Percentiles rank a stretch among this genome's conserved stretches.
Evolutionary conservation across 305 asterid species (phyloP).

Genomic region (Solanum hybrid): DNA sequence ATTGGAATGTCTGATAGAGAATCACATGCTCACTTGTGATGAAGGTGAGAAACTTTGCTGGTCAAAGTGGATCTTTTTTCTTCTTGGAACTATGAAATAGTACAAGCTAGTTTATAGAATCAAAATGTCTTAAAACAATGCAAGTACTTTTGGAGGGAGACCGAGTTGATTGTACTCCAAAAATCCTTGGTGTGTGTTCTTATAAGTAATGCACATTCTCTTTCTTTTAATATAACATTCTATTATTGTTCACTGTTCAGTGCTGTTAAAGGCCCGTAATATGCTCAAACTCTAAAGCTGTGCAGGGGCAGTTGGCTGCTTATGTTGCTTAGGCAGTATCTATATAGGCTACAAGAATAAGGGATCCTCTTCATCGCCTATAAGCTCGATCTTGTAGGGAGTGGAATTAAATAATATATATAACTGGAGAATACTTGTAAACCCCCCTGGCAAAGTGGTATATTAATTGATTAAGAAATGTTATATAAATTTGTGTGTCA

Average conservation of each 20-base stretch:
- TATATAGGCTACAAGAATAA: background rate
- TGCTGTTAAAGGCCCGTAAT: background rate
- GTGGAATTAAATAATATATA: background rate
- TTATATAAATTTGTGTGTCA: background rate
- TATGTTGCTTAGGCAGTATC: background rate
- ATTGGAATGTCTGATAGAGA: constrained; percentile 87
- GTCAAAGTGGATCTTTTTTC: background rate
- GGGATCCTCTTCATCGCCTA: background rate
- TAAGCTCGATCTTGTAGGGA: background rate
- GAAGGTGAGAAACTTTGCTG: constrained; percentile 52
- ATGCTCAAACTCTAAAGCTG: background rate
- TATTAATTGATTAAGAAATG: background rate
- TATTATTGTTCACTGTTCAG: background rate
- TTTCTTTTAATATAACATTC: background rate
- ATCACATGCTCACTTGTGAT: constrained; percentile 90
- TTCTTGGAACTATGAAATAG: background rate
- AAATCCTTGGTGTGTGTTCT: background rate
- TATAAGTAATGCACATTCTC: background rate
- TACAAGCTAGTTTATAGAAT: background rate
- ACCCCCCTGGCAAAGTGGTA: background rate
- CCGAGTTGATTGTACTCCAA: background rate
- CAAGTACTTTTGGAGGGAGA: background rate
- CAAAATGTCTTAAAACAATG: background rate
- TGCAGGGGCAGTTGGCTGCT: background rate
- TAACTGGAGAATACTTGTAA: background rate